phyloP scores from a whole-genome alignment of 2,329 filamentous ascomycete genomes.

The Bipolaris zeicola region DNA sequence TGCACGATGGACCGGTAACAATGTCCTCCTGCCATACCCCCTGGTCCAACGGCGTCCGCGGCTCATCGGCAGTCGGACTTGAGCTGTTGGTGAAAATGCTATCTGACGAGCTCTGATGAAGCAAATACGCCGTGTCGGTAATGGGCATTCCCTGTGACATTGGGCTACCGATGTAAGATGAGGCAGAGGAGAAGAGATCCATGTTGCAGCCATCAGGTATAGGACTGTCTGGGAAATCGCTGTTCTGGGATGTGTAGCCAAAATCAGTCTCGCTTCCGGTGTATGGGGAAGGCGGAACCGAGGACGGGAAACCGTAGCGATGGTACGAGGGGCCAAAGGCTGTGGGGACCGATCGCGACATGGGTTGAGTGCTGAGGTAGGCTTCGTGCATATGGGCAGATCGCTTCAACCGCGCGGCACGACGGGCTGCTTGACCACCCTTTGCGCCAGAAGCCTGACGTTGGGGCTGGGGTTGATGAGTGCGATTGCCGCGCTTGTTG shows the following conservation, averaged over 20 bases:
- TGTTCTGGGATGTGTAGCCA: slow-evolving; percentile 5
- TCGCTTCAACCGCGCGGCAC: slow-evolving; percentile 31
- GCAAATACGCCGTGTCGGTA: slow-evolving; percentile 23
- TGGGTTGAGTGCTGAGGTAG: slow-evolving; percentile 29
- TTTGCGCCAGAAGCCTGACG: slow-evolving; percentile 54
- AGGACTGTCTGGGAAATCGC: slow-evolving; percentile 14
- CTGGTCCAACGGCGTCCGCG: slow-evolving; percentile 25
- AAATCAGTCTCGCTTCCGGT: slow-evolving; percentile 31
- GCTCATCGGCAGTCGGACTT: slow-evolving; percentile 26
- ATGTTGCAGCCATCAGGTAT: slow-evolving; percentile 4
- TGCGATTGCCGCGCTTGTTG: slow-evolving; percentile 49
- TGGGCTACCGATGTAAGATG: slow-evolving; percentile 1
- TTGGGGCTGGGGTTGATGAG: slow-evolving; percentile 41
- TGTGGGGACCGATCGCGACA: slow-evolving; percentile 22
- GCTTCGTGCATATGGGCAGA: slow-evolving; percentile 26
- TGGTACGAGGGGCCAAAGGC: slow-evolving; percentile 19
- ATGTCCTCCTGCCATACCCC: slow-evolving; percentile 22
- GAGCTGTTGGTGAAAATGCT: slow-evolving; percentile 32
- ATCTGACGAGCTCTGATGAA: slow-evolving; percentile 27
- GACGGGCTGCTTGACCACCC: slow-evolving; percentile 52
- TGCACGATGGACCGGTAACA: slow-evolving; percentile 4
- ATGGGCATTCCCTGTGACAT: slow-evolving; percentile 4
- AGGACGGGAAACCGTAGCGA: slow-evolving; percentile 5
- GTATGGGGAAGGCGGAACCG: slow-evolving; percentile 26
- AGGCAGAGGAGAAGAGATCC: slow-evolving; percentile 12